Base-by-base conservation (phyloP, 2,329 filamentous ascomycete genomes). In the Xylariaceae sp. region DNA sequence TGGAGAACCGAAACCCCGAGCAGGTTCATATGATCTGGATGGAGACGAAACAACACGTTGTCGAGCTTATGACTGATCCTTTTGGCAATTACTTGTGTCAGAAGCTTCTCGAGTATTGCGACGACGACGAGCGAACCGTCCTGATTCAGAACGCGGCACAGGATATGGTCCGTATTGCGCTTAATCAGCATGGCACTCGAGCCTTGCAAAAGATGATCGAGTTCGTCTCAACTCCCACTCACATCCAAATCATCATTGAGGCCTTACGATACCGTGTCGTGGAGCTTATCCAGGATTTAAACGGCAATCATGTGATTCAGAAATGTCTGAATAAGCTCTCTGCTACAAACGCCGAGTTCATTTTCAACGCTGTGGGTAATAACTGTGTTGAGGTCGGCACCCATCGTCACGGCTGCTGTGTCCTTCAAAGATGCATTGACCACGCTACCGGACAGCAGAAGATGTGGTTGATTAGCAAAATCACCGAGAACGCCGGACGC, bases 191-290 rank as follows among this genome's bases (percentile, higher is more conserved):
- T 73, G 95, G 95, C 65, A 99, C 95, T 56, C 88, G 95, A 51
- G 95, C 95, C 61, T 79, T 99, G 56, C 95, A 99, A 79, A 99
- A 98, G 83, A 99, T 99, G 95, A 99, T 99, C 64, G 95, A 99
- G 76, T 96, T 91, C 72, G 90, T 99, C 69, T 90, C 88, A 50
- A 96, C 91, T 21, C 82, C 87, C 2, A 87, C 89, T 69, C 95
- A 99, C 76, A 89, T 93, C 48, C 82, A 89, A 65, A 89, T 91
- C 64, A 95, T 99, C 72, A 96, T 96, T 63, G 81, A 89, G 52
- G 91, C 95, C 14, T 83, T 99, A 48, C 84, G 88, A 61, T 83
- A 87, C 71, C 87, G 90, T 57, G 95, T 99, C 47, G 95, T 99
- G 19, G 89, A 95, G 66, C 83, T 99, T 52, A 97, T 99, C 60